Percentiles rank a stretch among this genome's conserved stretches.
Evolutionary conservation across 768 basidiomycete genomes (phyloP).

Genomic region (Pleurotus platypus): DNA sequence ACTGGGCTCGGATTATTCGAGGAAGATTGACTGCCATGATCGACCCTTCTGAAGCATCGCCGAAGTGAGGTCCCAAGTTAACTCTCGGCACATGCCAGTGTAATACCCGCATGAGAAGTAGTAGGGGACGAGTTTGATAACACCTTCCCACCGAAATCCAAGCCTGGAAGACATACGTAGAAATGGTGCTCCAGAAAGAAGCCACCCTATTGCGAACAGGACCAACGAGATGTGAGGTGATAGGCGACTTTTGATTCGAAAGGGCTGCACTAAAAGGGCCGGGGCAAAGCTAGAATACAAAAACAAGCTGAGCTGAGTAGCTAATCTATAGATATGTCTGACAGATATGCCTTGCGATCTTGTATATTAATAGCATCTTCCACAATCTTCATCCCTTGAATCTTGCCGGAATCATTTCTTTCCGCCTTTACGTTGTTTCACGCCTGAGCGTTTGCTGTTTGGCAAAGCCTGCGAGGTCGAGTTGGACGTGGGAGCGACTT

Average conservation of each 20-base stretch:
- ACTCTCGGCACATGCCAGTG: conserved; percentile 9
- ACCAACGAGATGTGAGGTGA: conserved; percentile 7
- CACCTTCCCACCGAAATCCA: conserved; percentile 7
- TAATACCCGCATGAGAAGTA: conserved; percentile 3
- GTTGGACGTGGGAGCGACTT: conserved; percentile 6
- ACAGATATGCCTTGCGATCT: conserved; percentile 4
- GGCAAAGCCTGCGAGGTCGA: conserved; percentile 1
- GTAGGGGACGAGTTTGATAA: conserved; percentile 7
- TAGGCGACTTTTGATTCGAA: conserved; percentile 8
- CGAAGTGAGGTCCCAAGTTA: conserved; percentile 2
- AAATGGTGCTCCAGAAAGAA: conserved; percentile 3
- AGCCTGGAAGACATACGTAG: conserved; percentile 8
- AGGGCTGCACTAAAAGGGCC: conserved; percentile 6
- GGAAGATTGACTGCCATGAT: conserved; percentile 5
- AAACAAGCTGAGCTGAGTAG: conserved; percentile 1
- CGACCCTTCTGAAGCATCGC: conserved; percentile 1
- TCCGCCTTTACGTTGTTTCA: conserved; percentile 11
- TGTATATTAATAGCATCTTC: conserved; percentile 8
- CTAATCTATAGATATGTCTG: conserved; percentile 7
- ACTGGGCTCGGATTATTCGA: conserved; percentile 6
- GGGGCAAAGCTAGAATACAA: conserved; percentile 6
- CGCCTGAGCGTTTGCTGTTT: conserved; percentile 4
- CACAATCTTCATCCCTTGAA: conserved; percentile 1
- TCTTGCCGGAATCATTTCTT: conserved; percentile 11
- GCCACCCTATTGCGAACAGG: conserved; percentile 3